Conservation (phyloP, 371 early-diverging fungal genomes). For the Mucor racemosus region DNA sequence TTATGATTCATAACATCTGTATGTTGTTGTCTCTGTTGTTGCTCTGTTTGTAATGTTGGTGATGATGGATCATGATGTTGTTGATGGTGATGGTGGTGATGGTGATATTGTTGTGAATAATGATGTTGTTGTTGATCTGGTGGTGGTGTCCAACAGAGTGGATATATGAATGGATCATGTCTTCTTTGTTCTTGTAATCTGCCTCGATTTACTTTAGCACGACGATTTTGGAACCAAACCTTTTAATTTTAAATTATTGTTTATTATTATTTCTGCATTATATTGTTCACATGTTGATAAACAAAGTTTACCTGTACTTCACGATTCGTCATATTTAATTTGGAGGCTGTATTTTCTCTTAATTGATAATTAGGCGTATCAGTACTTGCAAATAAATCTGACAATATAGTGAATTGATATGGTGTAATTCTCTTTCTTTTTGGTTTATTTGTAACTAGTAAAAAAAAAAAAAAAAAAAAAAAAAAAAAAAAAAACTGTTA, state of each 20-base stretch:
- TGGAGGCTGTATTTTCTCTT: conserved; percentile 80
- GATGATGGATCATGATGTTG: background rate
- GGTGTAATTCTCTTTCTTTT: conserved; percentile 79
- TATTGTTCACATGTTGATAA: background rate
- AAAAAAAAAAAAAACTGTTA: background rate
- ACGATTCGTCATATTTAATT: conserved; percentile 91
- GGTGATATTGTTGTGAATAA: conserved; percentile 1
- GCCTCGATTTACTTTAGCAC: conserved; percentile 39
- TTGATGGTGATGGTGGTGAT: conserved; percentile 4
- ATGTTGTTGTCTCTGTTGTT: background rate
- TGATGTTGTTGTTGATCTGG: conserved; percentile 7
- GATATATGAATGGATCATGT: conserved; percentile 26
- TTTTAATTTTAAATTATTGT: background rate
- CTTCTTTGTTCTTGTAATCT: conserved; percentile 28
- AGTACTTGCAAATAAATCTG: conserved; percentile 72
- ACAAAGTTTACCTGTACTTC: conserved; percentile 79
- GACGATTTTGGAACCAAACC: conserved; percentile 40
- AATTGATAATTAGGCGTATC: conserved; percentile 89
- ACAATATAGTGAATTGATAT: conserved; percentile 72
- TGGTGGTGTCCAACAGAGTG: conserved; percentile 18
- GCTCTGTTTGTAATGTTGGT: background rate
- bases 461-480: too few species aligned
- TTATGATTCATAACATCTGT: background rate
- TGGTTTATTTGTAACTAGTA: conserved; percentile 41
- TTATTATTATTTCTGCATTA: conserved; percentile 10